A percentile compares a stretch with the other conserved stretches of the same genome.
These are phyloP conservation scores for Lipomyces orientalis DNA, from an alignment of 805 yeast genomes.

Conservation along the genomic window DNA sequence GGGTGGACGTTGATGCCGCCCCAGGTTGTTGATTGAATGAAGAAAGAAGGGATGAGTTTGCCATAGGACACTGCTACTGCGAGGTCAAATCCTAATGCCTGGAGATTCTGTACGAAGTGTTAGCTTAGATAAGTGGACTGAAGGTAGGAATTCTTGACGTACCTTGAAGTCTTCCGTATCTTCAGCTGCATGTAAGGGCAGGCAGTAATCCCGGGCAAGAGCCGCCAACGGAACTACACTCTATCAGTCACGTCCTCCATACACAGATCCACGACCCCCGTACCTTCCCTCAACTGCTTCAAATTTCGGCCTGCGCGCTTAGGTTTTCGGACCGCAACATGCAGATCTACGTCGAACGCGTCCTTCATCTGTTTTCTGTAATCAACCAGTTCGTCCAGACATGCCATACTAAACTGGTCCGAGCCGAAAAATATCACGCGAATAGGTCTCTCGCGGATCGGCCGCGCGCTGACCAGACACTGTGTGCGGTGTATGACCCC, in stretches of 20 bases:
- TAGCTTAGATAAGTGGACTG: neutral
- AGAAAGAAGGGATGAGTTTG: constrained; percentile 67
- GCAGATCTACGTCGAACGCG: constrained; percentile 47
- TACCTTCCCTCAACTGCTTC: constrained; percentile 55
- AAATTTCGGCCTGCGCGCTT: constrained; percentile 67
- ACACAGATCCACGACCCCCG: constrained; percentile 54
- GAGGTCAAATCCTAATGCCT: constrained; percentile 53
- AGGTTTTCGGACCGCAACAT: constrained; percentile 65
- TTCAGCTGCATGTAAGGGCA: constrained; percentile 60
- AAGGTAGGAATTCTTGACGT: neutral
- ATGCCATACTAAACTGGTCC: constrained; percentile 67
- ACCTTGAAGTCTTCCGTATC: constrained; percentile 49
- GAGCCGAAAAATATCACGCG: constrained; percentile 74
- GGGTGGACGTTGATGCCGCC: constrained; percentile 95
- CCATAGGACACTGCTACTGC: constrained; percentile 96
- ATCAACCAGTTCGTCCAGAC: constrained; percentile 48
- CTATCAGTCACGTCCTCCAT: constrained; percentile 35
- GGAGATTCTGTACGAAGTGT: neutral
- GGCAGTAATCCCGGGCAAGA: constrained; percentile 16
- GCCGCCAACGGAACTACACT: constrained; percentile 25
- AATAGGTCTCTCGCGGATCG: constrained; percentile 9
- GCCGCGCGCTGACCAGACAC: neutral
- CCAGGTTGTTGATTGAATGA: constrained; percentile 55
- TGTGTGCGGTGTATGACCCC: neutral
- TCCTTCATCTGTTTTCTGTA: constrained; percentile 11